Evolutionary conservation across 345 rosid species (phyloP), one percentile per base, ranked within the genome.

Genomic region (Populus alba): DNA sequence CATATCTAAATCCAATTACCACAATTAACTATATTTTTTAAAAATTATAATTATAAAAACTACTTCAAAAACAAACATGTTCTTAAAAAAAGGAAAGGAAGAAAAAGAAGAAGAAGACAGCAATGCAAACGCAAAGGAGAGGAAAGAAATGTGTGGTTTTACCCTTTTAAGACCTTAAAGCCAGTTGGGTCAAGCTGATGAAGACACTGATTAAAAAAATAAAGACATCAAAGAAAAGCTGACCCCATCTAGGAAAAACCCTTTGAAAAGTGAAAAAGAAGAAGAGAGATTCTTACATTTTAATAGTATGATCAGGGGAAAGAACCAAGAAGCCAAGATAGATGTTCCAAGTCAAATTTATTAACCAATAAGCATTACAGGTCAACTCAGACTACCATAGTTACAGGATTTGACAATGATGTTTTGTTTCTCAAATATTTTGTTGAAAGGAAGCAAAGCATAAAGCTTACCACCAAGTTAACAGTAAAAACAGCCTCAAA

Each of bases 231-330:
- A 68, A 53, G 23, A 71, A 33, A 78, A 70, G 65, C 51, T 66
- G 77, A 27, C 51, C 27, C 51, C 74, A 71, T 75, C 79, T 11
- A 55, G 81, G 63, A n/a, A 59, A 59, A 76, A 79, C 49, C 74
- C 77, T 81, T 77, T 83, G 85, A 79, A 81, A 51, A 78, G 17
- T 59, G 0, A 23, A 23, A n/a, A 62, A 59, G 49, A 67, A 37
- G 37, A 8, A 55, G 65, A 43, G 77, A 66, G 84, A 82, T 81
- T 80, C 82, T 81, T 66, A 37, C 61, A 75, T 72, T 82, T 72
- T 72, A 73, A 78, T 57, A 72, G 27, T 66, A 41, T 57, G 59
- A 71, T n/a, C 27, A 29, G 45, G 12, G 47, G 35, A 79, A 75
- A 78, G 25, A 66, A 80, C n/a, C 74, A 65, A 82, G 57, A 74